phyloP scores from a whole-genome alignment of 257 asterid species.

The Prunella vulgaris region DNA sequence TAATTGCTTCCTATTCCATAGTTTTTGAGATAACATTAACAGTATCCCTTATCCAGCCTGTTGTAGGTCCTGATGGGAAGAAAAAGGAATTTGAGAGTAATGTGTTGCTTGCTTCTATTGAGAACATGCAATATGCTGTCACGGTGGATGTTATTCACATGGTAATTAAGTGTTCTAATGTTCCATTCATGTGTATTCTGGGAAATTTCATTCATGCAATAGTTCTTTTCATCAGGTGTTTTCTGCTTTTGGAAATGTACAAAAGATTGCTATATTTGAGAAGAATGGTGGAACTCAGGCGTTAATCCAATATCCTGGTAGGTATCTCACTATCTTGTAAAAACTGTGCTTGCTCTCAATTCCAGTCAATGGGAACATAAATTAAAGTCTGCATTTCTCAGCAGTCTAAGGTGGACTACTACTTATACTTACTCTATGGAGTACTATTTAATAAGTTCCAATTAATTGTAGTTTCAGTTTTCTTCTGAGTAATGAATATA shows the following conservation, averaged over 20 bases:
- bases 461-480: neutral
- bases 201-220: neutral
- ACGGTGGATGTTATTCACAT: constrained; percentile 71
- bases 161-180: constrained; percentile 30
- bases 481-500: neutral
- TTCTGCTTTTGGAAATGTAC: constrained; percentile 73
- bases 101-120: constrained; percentile 76
- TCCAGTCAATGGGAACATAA: neutral
- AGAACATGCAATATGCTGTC: constrained; percentile 83
- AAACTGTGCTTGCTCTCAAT: neutral
- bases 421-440: neutral
- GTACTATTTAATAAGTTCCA: neutral
- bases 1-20: constrained; percentile 4
- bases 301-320: constrained; percentile 73
- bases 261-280: constrained; percentile 86
- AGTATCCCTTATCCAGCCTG: constrained; percentile 47
- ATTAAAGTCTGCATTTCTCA: neutral
- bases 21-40: constrained; percentile 20
- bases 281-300: constrained; percentile 91
- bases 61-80: constrained; percentile 83
- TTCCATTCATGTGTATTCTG: neutral
- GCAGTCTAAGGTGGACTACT: neutral
- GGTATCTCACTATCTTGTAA: constrained; percentile 30
- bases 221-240: constrained; percentile 48
- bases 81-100: constrained; percentile 65